Evolutionary conservation across 2,329 filamentous ascomycete species (phyloP).

Genomic region (Capronia americana): DNA sequence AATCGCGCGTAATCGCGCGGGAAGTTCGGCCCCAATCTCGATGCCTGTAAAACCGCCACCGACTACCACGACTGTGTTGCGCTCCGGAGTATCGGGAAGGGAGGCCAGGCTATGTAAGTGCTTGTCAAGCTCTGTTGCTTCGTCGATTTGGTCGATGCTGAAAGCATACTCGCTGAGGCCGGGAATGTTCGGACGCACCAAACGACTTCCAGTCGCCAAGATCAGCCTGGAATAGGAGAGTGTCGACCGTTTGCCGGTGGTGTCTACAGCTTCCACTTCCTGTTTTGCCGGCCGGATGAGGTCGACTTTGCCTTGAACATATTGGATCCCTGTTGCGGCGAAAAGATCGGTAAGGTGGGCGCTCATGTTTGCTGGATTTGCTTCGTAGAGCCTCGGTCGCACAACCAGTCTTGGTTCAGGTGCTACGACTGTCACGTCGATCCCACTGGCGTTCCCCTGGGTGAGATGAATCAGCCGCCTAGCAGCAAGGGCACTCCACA

Average conservation of each 20-base stretch:
- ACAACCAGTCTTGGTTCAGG: slow-evolving; percentile 45
- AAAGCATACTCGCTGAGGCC: slow-evolving; percentile 47
- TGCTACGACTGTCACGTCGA: slow-evolving; percentile 45
- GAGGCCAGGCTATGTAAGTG: slow-evolving; percentile 44
- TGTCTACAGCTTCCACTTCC: slow-evolving; percentile 28
- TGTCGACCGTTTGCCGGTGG: slow-evolving; percentile 18
- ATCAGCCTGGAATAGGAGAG: slow-evolving; percentile 47
- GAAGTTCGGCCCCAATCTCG: slow-evolving; percentile 44
- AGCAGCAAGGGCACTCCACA: slow-evolving; percentile 49
- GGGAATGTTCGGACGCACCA: slow-evolving; percentile 42
- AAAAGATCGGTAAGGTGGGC: slow-evolving; percentile 41
- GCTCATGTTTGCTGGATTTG: slow-evolving; percentile 41
- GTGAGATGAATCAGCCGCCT: slow-evolving; percentile 43
- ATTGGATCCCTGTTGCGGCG: slow-evolving; percentile 40
- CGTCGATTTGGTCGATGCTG: slow-evolving; percentile 44
- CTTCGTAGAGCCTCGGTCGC: slow-evolving; percentile 48
- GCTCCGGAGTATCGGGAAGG: slow-evolving; percentile 38
- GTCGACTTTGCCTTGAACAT: slow-evolving; percentile 24
- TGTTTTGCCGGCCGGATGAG: slow-evolving; percentile 25
- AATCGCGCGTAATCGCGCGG: slow-evolving; percentile 39
- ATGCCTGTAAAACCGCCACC: slow-evolving; percentile 48
- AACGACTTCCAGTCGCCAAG: slow-evolving; percentile 47
- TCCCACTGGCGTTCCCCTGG: slow-evolving; percentile 20
- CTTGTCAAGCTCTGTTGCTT: slow-evolving; percentile 40
- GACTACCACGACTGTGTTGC: slow-evolving; percentile 48